Conservation (phyloP, 441 rosid species). For the Populus hybrid region DNA sequence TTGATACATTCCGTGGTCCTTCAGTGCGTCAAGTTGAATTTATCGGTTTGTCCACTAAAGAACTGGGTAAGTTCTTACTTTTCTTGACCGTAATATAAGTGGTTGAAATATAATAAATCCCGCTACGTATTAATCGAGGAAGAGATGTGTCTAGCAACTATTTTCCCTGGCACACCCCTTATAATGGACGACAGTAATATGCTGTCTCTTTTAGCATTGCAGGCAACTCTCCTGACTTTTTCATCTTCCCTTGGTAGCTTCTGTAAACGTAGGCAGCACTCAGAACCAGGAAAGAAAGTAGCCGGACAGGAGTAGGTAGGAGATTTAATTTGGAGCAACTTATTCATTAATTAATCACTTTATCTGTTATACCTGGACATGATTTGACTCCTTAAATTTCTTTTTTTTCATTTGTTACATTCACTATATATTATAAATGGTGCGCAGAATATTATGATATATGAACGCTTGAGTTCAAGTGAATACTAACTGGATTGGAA, state of each 20-base stretch:
- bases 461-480: too few species aligned
- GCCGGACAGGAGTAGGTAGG: not conserved
- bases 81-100: not conserved
- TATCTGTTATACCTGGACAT: not conserved
- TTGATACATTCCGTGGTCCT: not conserved
- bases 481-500: not conserved
- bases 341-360: not conserved
- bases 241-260: not conserved
- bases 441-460: too few species aligned
- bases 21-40: not conserved
- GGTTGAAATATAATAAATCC: not conserved
- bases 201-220: not conserved
- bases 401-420: not conserved
- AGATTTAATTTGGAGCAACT: not conserved
- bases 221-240: not conserved
- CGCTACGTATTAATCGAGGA: not conserved
- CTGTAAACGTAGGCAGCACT: not conserved
- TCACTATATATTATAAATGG: not conserved
- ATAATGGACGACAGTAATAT: not conserved
- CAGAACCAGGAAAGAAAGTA: not conserved
- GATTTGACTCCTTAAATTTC: not conserved
- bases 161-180: not conserved
- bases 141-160: not conserved
- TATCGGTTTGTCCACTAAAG: not conserved
- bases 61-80: not conserved